phyloP scores from a whole-genome alignment of 306 rosid species.

The Phaseolus lunatus region DNA sequence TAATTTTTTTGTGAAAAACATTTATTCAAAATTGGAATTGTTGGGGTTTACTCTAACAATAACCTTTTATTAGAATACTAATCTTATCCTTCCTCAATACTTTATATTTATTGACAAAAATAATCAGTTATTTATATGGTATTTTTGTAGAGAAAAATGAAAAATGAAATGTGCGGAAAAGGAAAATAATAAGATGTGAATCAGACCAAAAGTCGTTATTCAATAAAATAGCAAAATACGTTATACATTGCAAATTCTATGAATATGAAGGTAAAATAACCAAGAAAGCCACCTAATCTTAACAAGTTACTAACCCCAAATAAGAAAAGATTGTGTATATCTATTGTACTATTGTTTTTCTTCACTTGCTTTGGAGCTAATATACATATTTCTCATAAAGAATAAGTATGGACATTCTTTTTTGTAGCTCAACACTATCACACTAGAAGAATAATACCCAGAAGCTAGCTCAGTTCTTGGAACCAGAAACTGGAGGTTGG shows the following conservation, averaged over 20 bases:
- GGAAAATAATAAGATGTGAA: too few species aligned
- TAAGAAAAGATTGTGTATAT: not conserved
- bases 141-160: too few species aligned
- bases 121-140: too few species aligned
- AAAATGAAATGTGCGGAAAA: too few species aligned
- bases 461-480: constrained; percentile 63
- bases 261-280: constrained; percentile 10
- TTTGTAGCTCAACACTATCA: constrained; percentile 31
- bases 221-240: not conserved
- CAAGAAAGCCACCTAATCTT: constrained; percentile 13
- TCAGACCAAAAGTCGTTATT: not conserved
- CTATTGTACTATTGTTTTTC: constrained; percentile 21
- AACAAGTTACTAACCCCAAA: constrained; percentile 10
- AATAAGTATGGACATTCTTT: constrained; percentile 31
- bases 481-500: constrained; percentile 62
- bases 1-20: too few species aligned
- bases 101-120: too few species aligned
- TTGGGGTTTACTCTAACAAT: too few species aligned
- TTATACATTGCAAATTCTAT: not conserved
- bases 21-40: too few species aligned
- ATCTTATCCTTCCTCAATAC: too few species aligned
- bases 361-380: constrained; percentile 32
- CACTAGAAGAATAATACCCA: not conserved
- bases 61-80: too few species aligned
- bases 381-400: constrained; percentile 39